These are phyloP conservation scores for Candida nemodendra DNA, from an alignment of 805 yeast genomes.

Conservation along the genomic window DNA sequence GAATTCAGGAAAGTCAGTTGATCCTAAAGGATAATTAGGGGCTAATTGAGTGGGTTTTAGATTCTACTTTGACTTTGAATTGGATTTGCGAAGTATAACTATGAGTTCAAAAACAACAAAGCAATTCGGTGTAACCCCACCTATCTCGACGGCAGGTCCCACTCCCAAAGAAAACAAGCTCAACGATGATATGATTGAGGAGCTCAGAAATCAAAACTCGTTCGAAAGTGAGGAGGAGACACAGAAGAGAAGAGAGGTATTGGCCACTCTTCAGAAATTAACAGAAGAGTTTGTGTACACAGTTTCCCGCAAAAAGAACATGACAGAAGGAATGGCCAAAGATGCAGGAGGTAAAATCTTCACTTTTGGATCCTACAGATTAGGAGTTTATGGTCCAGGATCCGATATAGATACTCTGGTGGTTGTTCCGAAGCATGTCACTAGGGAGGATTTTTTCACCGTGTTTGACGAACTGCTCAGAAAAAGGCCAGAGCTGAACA, in stretches of 20 bases:
- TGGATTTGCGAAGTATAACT: no score
- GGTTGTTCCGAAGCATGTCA: conserved; percentile 96
- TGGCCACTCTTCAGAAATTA: conserved; percentile 67
- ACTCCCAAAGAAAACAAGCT: conserved; percentile 73
- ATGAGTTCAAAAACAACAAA: conserved; percentile 16
- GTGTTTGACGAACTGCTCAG: conserved; percentile 73
- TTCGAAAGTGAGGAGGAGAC: conserved; percentile 89
- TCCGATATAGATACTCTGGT: conserved; percentile 95
- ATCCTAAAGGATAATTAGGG: no score
- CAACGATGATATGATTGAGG: conserved; percentile 75
- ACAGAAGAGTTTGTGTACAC: conserved; percentile 78
- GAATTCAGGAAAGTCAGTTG: no score
- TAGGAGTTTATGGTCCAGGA: conserved; percentile 98
- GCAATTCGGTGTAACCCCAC: conserved; percentile 72
- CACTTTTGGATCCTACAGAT: conserved; percentile 89
- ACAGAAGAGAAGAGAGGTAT: conserved; percentile 71
- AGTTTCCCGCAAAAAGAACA: conserved; percentile 78
- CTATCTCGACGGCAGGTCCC: conserved; percentile 83
- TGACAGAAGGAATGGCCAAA: conserved; percentile 96
- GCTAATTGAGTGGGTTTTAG: no score
- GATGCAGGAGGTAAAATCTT: conserved; percentile 99
- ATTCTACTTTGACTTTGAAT: no score
- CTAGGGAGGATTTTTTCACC: conserved; percentile 83
- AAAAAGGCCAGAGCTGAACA: conserved; percentile 79
- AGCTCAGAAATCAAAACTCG: conserved; percentile 78